These are phyloP conservation scores for Postia placenta DNA, from an alignment of 768 basidiomycete genomes.

Conservation along the genomic window DNA sequence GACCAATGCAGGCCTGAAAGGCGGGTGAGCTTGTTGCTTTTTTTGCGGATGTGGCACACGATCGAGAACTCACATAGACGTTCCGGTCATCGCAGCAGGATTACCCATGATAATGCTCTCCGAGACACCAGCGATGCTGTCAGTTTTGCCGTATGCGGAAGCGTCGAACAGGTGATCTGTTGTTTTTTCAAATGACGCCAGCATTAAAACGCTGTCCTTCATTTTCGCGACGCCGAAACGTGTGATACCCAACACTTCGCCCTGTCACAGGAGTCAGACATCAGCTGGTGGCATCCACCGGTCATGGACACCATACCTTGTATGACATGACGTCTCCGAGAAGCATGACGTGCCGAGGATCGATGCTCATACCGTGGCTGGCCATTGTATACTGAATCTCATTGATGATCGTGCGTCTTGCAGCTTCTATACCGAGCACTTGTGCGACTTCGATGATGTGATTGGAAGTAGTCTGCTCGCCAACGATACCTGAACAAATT, in stretches of 20 bases:
- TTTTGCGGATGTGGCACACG: not conserved
- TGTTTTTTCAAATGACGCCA: constrained; percentile 99
- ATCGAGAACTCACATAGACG: constrained; percentile 68
- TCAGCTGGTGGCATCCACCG: not conserved
- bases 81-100: constrained; percentile 89
- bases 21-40: not conserved
- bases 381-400: constrained; percentile 98
- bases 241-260: constrained; percentile 96
- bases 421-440: constrained; percentile 98
- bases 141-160: constrained; percentile 91
- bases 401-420: constrained; percentile 88
- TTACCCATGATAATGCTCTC: constrained; percentile 99
- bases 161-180: constrained; percentile 99
- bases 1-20: constrained; percentile 33
- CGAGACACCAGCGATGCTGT: constrained; percentile 92
- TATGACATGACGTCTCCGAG: constrained; percentile 98
- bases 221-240: constrained; percentile 99
- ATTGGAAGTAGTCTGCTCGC: constrained; percentile 89
- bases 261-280: constrained; percentile 40
- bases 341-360: constrained; percentile 97
- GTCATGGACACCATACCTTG: constrained; percentile 50
- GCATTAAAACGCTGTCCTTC: constrained; percentile 99
- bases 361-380: constrained; percentile 96
- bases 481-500: constrained; percentile 70
- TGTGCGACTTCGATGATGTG: constrained; percentile 95